A percentile compares a stretch with the other conserved stretches of the same genome.
Conservation (phyloP, 1,284 basidiomycete species). For the Tilletia setariae region DNA sequence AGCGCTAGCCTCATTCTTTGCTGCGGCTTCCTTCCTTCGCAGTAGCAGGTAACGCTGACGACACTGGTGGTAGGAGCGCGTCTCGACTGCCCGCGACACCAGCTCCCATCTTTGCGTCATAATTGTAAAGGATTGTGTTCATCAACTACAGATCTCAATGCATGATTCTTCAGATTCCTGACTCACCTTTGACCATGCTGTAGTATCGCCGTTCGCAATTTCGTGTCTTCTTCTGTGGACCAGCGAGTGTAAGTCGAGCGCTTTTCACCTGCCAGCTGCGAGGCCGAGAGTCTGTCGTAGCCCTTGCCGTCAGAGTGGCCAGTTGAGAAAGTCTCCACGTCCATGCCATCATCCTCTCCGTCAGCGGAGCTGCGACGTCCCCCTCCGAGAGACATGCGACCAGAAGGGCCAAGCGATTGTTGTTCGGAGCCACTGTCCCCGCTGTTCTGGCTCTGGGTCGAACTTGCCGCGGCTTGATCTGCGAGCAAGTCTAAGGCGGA, state of each 20-base stretch:
- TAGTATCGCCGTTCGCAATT: slow-evolving; percentile 49
- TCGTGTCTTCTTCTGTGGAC: slow-evolving; percentile 50
- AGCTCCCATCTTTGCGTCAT: slow-evolving; percentile 38
- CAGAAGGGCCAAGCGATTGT: background rate
- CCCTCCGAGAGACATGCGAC: background rate
- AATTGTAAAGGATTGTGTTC: background rate
- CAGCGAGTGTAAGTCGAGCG: slow-evolving; percentile 52
- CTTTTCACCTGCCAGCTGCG: slow-evolving; percentile 32
- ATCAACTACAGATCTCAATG: too few relatives aligned
- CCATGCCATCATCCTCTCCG: slow-evolving; percentile 17
- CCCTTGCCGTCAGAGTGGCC: background rate
- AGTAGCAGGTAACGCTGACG: slow-evolving; percentile 53
- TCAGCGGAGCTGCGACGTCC: slow-evolving; percentile 16
- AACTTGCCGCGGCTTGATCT: slow-evolving; percentile 51
- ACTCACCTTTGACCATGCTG: slow-evolving; percentile 44
- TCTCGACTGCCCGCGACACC: slow-evolving; percentile 52
- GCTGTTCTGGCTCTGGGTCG: slow-evolving; percentile 40
- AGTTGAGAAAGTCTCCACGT: slow-evolving; percentile 10
- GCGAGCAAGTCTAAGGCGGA: slow-evolving; percentile 52
- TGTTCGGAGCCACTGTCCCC: slow-evolving; percentile 14
- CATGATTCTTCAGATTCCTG: too few relatives aligned
- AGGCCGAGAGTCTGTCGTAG: too few relatives aligned
- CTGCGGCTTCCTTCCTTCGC: slow-evolving; percentile 49
- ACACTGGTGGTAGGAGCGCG: slow-evolving; percentile 53
- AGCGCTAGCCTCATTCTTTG: background rate